phyloP scores from a whole-genome alignment of 2,329 filamentous ascomycete species.

The Malbranchea cinnamomea region DNA sequence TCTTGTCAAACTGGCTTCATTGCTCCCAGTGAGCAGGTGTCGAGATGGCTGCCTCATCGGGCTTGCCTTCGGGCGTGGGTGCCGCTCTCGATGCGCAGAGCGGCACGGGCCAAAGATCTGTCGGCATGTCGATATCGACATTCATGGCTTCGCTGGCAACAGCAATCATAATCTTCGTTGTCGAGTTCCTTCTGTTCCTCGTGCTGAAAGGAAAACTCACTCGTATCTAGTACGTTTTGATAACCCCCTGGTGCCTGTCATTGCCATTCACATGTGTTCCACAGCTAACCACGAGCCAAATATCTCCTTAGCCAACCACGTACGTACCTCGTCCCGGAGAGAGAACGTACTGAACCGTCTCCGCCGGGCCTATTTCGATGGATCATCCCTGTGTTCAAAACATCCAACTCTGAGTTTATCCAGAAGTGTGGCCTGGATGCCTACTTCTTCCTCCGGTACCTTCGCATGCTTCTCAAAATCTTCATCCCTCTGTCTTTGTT shows the following conservation, averaged over 20 bases:
- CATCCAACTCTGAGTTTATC: conserved; percentile 69
- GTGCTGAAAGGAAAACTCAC: conserved; percentile 63
- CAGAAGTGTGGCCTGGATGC: conserved; percentile 91
- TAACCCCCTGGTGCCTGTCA: conserved; percentile 1
- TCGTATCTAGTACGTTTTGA: conserved; percentile 57
- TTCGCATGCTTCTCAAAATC: conserved; percentile 73
- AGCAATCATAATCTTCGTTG: conserved; percentile 46
- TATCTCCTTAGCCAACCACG: conserved; percentile 51
- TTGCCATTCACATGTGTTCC: conserved; percentile 6
- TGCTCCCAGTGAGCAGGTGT: too few relatives aligned
- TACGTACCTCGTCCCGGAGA: conserved; percentile 73
- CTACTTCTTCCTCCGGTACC: conserved; percentile 92
- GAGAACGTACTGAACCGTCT: conserved; percentile 65
- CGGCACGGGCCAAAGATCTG: conserved; percentile 20
- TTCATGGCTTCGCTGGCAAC: conserved; percentile 52
- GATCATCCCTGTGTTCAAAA: conserved; percentile 47
- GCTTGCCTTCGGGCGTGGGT: conserved; percentile 19
- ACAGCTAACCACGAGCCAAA: conserved; percentile 9
- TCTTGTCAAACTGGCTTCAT: too few relatives aligned
- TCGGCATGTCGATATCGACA: conserved; percentile 27
- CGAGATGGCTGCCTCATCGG: conserved; percentile 8
- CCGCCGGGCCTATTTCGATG: conserved; percentile 42
- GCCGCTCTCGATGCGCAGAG: conserved; percentile 22
- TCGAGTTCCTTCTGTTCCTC: conserved; percentile 55
- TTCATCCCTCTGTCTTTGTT: conserved; percentile 69